A percentile compares a stretch with the other conserved stretches of the same genome.
Conservation (phyloP, 2,329 filamentous ascomycete genomes). For the Lecanicillium sp. region DNA sequence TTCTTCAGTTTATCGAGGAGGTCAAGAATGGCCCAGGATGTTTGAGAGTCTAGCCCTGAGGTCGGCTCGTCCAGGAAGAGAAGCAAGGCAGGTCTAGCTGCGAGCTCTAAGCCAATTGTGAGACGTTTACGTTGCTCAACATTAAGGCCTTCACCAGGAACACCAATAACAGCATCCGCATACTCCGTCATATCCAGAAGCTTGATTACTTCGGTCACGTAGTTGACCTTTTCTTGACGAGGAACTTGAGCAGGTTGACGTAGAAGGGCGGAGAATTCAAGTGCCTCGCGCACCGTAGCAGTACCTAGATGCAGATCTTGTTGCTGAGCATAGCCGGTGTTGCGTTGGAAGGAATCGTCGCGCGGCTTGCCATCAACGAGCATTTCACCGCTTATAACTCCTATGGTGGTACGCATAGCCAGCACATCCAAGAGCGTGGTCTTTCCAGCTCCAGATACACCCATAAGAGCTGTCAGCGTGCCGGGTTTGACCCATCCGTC, state of each 20-base stretch:
- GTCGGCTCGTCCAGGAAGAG: constrained; percentile 94
- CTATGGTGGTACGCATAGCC: constrained; percentile 79
- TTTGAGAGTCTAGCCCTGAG: constrained; percentile 87
- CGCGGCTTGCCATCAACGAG: constrained; percentile 55
- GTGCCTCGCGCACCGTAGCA: constrained; percentile 78
- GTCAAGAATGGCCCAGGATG: constrained; percentile 85
- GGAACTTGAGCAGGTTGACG: constrained; percentile 73
- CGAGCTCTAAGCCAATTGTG: constrained; percentile 93
- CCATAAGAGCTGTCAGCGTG: constrained; percentile 83
- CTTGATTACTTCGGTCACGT: constrained; percentile 86
- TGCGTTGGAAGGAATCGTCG: constrained; percentile 79
- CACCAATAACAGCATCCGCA: constrained; percentile 83
- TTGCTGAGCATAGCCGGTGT: constrained; percentile 87
- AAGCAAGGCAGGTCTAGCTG: constrained; percentile 80
- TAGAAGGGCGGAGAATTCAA: constrained; percentile 77
- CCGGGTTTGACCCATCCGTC: constrained; percentile 93
- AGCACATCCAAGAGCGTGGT: constrained; percentile 83
- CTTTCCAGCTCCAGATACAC: constrained; percentile 88
- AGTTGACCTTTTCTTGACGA: constrained; percentile 69
- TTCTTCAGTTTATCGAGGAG: constrained; percentile 84
- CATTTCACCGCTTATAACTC: constrained; percentile 82
- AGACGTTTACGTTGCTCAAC: constrained; percentile 66
- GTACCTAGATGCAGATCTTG: constrained; percentile 84
- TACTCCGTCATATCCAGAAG: constrained; percentile 85
- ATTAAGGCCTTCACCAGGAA: constrained; percentile 78